phyloP scores from a whole-genome alignment of 108 stramenopile species.

The Cylindrotheca closterium region DNA sequence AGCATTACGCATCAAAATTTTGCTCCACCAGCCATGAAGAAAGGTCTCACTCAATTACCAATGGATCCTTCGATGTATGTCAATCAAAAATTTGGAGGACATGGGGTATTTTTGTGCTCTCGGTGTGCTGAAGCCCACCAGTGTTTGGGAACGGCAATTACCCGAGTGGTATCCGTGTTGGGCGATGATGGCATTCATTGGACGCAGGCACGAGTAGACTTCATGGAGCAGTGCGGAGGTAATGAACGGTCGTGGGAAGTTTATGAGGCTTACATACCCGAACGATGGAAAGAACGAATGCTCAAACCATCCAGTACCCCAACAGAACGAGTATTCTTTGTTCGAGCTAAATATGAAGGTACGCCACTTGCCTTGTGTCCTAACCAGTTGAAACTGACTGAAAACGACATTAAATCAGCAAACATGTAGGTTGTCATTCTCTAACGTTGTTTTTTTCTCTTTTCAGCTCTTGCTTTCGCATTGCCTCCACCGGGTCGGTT shows the following conservation, averaged over 20 bases:
- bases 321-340: constrained; percentile 43
- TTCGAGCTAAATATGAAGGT: constrained; percentile 65
- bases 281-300: constrained; percentile 33
- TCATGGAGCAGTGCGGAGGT: constrained; percentile 24
- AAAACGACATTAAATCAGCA: no score
- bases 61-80: constrained; percentile 34
- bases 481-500: constrained; percentile 45
- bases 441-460: background rate
- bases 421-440: no score
- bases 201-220: constrained; percentile 30
- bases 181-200: constrained; percentile 15
- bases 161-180: constrained; percentile 36
- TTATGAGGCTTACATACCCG: constrained; percentile 53
- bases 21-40: constrained; percentile 17
- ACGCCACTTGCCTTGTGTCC: no score
- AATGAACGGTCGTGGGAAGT: constrained; percentile 40
- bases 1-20: constrained; percentile 28
- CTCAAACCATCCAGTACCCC: constrained; percentile 21
- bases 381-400: no score
- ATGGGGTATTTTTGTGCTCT: constrained; percentile 61
- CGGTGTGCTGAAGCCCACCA: constrained; percentile 52
- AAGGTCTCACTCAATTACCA: background rate
- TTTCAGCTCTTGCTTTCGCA: constrained; percentile 31
- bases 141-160: constrained; percentile 29
- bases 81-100: constrained; percentile 35